A percentile compares a stretch with the other conserved stretches of the same genome.
phyloP scores from a whole-genome alignment of 768 basidiomycete genomes.

The Mycena latifolia region DNA sequence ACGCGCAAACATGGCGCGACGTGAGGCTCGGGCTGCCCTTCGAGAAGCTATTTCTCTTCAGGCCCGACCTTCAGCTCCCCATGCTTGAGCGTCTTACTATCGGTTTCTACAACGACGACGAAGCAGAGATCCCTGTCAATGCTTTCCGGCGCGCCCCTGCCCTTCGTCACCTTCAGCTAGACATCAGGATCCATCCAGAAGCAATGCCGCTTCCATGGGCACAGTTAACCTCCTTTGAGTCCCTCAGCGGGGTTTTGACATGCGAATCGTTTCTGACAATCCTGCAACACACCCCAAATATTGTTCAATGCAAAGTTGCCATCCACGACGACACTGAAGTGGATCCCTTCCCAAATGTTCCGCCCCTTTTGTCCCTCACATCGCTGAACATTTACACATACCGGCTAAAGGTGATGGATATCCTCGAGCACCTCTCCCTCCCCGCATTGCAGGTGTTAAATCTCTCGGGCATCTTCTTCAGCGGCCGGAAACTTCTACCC shows the following conservation, averaged over 20 bases:
- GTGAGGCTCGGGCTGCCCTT: neutral
- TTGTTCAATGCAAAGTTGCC: neutral
- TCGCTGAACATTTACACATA: neutral
- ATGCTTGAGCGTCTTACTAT: slow-evolving; percentile 12
- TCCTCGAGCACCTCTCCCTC: neutral
- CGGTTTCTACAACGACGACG: neutral
- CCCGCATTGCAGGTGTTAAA: neutral
- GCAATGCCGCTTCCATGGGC: neutral
- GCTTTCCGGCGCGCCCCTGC: neutral
- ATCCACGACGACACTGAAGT: neutral
- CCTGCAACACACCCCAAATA: neutral
- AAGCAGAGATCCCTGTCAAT: neutral
- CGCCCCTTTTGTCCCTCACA: neutral
- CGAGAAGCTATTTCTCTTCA: neutral
- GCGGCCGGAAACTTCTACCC: neutral
- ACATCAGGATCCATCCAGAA: neutral
- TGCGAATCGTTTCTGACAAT: neutral
- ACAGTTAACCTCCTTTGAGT: neutral
- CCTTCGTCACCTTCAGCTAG: neutral
- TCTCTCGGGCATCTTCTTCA: neutral
- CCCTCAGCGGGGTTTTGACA: neutral
- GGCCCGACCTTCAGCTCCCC: slow-evolving; percentile 7
- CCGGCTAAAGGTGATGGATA: neutral
- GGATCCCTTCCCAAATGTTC: neutral
- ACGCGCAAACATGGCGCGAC: slow-evolving; percentile 12